Conservation (phyloP, 179 eudicot species). For the Patellifolia procumbens region DNA sequence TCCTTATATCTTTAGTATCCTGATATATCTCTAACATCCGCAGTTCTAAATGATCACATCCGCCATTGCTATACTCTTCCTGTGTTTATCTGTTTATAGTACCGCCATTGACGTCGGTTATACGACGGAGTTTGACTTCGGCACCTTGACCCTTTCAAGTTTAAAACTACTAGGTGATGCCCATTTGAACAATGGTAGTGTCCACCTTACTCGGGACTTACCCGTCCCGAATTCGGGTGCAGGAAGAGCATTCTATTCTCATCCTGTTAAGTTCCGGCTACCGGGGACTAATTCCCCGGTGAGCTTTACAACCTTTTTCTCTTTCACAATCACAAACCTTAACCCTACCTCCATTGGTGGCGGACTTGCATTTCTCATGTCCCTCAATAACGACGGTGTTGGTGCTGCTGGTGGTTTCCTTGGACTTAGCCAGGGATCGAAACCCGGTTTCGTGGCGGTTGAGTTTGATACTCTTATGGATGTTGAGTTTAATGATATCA, state of each 20-base stretch:
- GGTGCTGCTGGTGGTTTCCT: slow-evolving; percentile 58
- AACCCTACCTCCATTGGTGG: slow-evolving; percentile 90
- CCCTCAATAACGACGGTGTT: slow-evolving; percentile 50
- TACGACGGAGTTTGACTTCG: slow-evolving; percentile 63
- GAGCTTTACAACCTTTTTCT: slow-evolving; percentile 72
- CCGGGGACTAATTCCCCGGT: slow-evolving; percentile 30
- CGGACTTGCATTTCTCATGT: slow-evolving; percentile 69
- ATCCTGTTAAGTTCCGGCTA: slow-evolving; percentile 52
- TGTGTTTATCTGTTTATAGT: not conserved
- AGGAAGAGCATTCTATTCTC: slow-evolving; percentile 61
- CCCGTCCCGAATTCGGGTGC: slow-evolving; percentile 80
- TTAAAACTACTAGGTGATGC: slow-evolving; percentile 81
- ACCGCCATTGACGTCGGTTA: slow-evolving; percentile 17
- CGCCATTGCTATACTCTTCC: slow-evolving; percentile 13
- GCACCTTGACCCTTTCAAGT: slow-evolving; percentile 56
- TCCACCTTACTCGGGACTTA: slow-evolving; percentile 67
- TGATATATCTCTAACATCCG: not conserved
- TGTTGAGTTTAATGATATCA: slow-evolving; percentile 65
- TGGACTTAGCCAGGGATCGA: slow-evolving; percentile 37
- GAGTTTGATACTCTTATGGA: slow-evolving; percentile 90
- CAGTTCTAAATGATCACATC: slow-evolving; percentile 10
- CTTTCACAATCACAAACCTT: slow-evolving; percentile 58
- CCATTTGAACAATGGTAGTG: slow-evolving; percentile 61
- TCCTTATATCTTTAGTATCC: no score
- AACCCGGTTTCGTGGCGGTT: slow-evolving; percentile 46